phyloP scores from a whole-genome alignment of 225 moss, liverwort and hornwort species.

The Thuidium tamariscinum region DNA sequence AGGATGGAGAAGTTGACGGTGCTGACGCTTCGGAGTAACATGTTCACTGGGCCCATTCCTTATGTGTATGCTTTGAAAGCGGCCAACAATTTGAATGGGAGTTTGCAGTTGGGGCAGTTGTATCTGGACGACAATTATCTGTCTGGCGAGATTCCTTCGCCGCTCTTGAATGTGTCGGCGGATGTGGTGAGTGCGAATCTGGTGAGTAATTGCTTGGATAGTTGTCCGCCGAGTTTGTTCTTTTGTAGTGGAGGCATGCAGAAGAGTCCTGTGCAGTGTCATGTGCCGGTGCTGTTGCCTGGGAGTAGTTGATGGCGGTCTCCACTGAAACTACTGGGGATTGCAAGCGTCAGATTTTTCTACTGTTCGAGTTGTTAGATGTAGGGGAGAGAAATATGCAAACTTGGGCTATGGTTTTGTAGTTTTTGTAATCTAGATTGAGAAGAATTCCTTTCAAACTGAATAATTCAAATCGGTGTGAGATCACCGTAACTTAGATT shows the following conservation, averaged over 20 bases:
- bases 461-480: background rate
- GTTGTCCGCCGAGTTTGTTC: slow-evolving; percentile 28
- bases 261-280: slow-evolving; percentile 23
- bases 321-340: background rate
- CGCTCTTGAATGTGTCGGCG: slow-evolving; percentile 21
- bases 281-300: slow-evolving; percentile 14
- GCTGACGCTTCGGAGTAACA: slow-evolving; percentile 31
- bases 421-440: background rate
- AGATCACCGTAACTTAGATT: background rate
- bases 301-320: background rate
- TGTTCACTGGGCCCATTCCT: slow-evolving; percentile 38
- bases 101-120: slow-evolving; percentile 28
- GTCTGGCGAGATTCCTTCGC: slow-evolving; percentile 38
- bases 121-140: slow-evolving; percentile 46
- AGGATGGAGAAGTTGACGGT: slow-evolving; percentile 25
- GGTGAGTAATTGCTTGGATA: slow-evolving; percentile 31
- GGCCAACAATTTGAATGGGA: slow-evolving; percentile 14
- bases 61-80: slow-evolving; percentile 33
- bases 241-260: slow-evolving; percentile 40
- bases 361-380: background rate
- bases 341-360: background rate
- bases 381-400: background rate
- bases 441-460: background rate
- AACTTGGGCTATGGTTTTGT: background rate
- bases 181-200: slow-evolving; percentile 21